These are phyloP conservation scores for Aspergillus fructus DNA, from an alignment of 2,329 filamentous ascomycete species.

Conservation along the genomic window DNA sequence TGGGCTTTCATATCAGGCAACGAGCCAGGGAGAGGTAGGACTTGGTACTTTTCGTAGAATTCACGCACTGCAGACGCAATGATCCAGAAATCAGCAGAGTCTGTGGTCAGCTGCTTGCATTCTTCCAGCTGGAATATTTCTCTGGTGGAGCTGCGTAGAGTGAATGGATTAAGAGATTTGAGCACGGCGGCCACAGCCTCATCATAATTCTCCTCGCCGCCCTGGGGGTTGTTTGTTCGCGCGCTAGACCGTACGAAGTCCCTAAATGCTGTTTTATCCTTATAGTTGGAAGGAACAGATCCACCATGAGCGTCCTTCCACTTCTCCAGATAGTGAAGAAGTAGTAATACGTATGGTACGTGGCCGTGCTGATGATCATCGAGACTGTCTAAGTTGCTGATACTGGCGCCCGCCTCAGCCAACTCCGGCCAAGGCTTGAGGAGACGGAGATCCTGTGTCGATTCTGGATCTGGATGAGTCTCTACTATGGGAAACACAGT, in stretches of 20 bases:
- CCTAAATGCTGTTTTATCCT: slow-evolving; percentile 83
- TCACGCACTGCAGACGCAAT: slow-evolving; percentile 75
- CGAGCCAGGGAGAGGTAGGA: slow-evolving; percentile 79
- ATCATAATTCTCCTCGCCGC: slow-evolving; percentile 94
- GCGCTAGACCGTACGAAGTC: slow-evolving; percentile 66
- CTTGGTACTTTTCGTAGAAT: slow-evolving; percentile 72
- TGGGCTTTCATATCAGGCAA: slow-evolving; percentile 98
- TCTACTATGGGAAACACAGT: slow-evolving; percentile 89
- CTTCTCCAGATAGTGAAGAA: slow-evolving; percentile 76
- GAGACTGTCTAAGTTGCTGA: slow-evolving; percentile 67
- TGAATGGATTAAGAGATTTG: slow-evolving; percentile 73
- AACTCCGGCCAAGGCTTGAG: slow-evolving; percentile 85
- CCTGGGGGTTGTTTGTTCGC: slow-evolving; percentile 73
- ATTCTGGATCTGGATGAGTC: slow-evolving; percentile 86
- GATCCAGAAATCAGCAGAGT: slow-evolving; percentile 76
- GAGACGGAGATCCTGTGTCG: slow-evolving; percentile 80
- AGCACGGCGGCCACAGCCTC: slow-evolving; percentile 85
- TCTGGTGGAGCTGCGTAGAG: slow-evolving; percentile 66
- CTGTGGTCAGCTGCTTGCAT: slow-evolving; percentile 46
- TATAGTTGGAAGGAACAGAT: slow-evolving; percentile 68
- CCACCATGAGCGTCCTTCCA: slow-evolving; percentile 75
- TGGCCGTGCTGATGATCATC: slow-evolving; percentile 84
- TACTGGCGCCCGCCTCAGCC: slow-evolving; percentile 61
- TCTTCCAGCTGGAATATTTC: slow-evolving; percentile 75
- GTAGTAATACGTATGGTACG: slow-evolving; percentile 78